Base-by-base conservation (phyloP, 768 basidiomycete genomes). In the Lactifluus subvellereus region DNA sequence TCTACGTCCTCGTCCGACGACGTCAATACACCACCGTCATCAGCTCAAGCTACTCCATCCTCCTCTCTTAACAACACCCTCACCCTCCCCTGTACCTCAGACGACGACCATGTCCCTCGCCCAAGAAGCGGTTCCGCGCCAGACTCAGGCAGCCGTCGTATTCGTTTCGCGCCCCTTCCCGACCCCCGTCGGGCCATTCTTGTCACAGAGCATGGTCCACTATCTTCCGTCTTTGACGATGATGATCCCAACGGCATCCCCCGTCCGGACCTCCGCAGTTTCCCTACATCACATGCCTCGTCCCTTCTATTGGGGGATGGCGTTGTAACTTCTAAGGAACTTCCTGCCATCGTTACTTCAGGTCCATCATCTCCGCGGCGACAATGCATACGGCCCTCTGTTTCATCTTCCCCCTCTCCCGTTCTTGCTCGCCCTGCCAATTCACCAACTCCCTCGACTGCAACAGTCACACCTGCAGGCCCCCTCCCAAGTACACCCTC, bases 161-260 rank as follows among this genome's bases (percentile, higher is more conserved):
- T 94, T 62, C 83, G 89, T 64, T 94, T 94, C 66, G 92, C 93
- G 0, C 93, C 93, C 1, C 81, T 94, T 18, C 93, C 93, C 1
- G 87, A 89, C 68, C 88, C 89, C 1, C 78, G 83, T 27, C 79
- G 83, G 55, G 79, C 81, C 55, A 76, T 79, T 64, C 66, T 76
- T 66, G 71, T 77, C 62, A 73, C 71, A 30, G 78, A 78, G 65
- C 74, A 78, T 70, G 78, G 76, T 66, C 74, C 75, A 30, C 70
- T 78, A 20, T 68, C 72, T 20, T 61, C 65, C 51, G 72, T 71
- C 45, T 64, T 72, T 47, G 64, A 71, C 40, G 71, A 73, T 54
- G 73, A 73, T 55, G 65, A 69, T 47, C 57, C 68, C 18, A 57
- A 60, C 51, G 62, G 63, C 58, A 27, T 68, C 57, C 57, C 70